Base-by-base conservation (phyloP, 192 early-diverging fungal genomes). In the Podila verticillata region DNA sequence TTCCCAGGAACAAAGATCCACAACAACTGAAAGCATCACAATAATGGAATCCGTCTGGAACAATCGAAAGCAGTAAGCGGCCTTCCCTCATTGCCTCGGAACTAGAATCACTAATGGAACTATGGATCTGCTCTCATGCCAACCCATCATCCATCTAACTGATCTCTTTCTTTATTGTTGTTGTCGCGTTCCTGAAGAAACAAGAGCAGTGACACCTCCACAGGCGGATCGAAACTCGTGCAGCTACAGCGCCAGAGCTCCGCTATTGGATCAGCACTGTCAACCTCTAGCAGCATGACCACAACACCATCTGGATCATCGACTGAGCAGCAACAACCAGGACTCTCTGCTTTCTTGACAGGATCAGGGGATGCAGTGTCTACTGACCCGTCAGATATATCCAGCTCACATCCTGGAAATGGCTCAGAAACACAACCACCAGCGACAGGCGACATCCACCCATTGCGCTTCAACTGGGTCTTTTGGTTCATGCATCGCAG, bases 401-500 rank as follows among this genome's bases (percentile, higher is more conserved):
- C 15, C 17, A 17, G 39, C 39, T 15, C 39, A 44, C 39, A 44
- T 15, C 39, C 39, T 44, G 39, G 13, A 44, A 61, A 20, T 34
- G 15, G 6, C 54, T 31, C 59, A 61, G 17, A 22, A 61, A 31
- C 59, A 61, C 12, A 30, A 62, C 12, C 61, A 62, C 12, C 61
- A 39, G n/a, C n/a, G n/a, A 44, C 39, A 44, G 39, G 39, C 39
- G 83, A 81, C 24, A 84, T 82, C 47, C 93, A 94, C 54, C 89
- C 92, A 39, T 87, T 97, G 72, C 91, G 86, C 54, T 93, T 88
- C 70, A 85, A 92, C 9, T 97, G 96, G 96, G 91, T 95, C 34
- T 95, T 96, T 83, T 97, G 93, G 93, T 96, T 94, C 70, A 96
- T 97, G 93, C 95, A 97, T 83, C 91, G 96, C 47, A 85, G 90